A percentile compares a stretch with the other conserved stretches of the same genome.
phyloP scores from a whole-genome alignment of 371 early-diverging fungal species.

The Apophysomyces elegans region DNA sequence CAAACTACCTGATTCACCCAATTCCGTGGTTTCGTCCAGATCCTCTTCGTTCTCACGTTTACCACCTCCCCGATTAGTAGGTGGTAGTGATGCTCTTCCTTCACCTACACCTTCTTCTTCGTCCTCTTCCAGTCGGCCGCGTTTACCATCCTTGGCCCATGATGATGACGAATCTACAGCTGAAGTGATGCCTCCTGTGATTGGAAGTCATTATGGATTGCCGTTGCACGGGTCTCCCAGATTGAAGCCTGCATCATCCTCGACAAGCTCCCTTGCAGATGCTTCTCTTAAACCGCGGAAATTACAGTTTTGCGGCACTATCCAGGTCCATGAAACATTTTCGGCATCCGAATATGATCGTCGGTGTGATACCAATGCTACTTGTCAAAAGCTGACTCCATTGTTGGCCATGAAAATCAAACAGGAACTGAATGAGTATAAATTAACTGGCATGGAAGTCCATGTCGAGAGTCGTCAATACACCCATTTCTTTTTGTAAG shows the following conservation, averaged over 20 bases:
- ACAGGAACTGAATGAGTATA: slow-evolving; percentile 78
- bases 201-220: slow-evolving; percentile 47
- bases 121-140: slow-evolving; percentile 9
- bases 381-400: slow-evolving; percentile 67
- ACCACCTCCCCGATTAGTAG: slow-evolving; percentile 20
- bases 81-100: slow-evolving; percentile 24
- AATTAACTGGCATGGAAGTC: slow-evolving; percentile 75
- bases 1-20: slow-evolving; percentile 41
- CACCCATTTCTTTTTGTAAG: slow-evolving; percentile 75
- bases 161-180: slow-evolving; percentile 14
- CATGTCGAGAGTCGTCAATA: slow-evolving; percentile 74
- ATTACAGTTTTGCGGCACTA: slow-evolving; percentile 60
- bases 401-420: slow-evolving; percentile 75
- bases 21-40: slow-evolving; percentile 37
- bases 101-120: slow-evolving; percentile 45
- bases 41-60: slow-evolving; percentile 32
- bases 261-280: slow-evolving; percentile 34
- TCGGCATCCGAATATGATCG: slow-evolving; percentile 73
- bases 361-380: slow-evolving; percentile 63
- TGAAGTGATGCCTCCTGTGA: slow-evolving; percentile 21
- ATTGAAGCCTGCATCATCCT: slow-evolving; percentile 43
- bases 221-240: slow-evolving; percentile 52
- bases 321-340: slow-evolving; percentile 72
- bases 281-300: background rate
- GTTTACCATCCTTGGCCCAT: slow-evolving; percentile 8